Conservation (phyloP, 2,329 filamentous ascomycete genomes). For the Talaromyces atroroseus region DNA sequence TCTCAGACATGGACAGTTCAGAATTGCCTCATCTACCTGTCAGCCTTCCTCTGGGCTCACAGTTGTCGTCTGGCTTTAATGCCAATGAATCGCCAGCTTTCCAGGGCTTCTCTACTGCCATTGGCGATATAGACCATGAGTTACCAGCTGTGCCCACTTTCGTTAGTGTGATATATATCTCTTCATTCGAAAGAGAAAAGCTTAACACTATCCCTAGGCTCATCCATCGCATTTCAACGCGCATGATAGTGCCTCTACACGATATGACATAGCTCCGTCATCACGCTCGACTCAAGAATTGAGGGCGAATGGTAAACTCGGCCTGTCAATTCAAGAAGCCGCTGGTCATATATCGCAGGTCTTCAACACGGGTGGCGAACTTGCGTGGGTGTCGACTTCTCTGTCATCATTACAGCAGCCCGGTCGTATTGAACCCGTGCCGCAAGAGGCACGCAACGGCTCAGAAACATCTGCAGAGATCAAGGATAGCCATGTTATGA, state of each 20-base stretch:
- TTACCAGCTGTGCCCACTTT: constrained; percentile 4
- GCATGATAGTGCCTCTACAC: constrained; percentile 10
- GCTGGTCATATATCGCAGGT: constrained; percentile 12
- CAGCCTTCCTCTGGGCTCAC: constrained; percentile 18
- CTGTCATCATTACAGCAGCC: constrained; percentile 15
- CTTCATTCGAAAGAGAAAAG: not conserved
- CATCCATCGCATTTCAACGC: constrained; percentile 5
- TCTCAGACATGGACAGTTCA: constrained; percentile 23
- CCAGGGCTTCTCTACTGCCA: constrained; percentile 21
- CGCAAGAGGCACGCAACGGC: constrained; percentile 18
- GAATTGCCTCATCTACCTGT: constrained; percentile 18
- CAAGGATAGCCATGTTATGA: constrained; percentile 24
- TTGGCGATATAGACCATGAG: constrained; percentile 21
- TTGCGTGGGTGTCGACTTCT: constrained; percentile 19
- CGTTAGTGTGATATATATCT: constrained; percentile 1
- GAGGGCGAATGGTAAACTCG: not conserved
- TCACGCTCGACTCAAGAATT: constrained; percentile 1
- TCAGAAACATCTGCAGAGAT: constrained; percentile 18
- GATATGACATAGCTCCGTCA: constrained; percentile 7
- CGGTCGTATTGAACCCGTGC: not conserved
- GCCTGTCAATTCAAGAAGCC: not conserved
- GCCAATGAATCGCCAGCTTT: constrained; percentile 24
- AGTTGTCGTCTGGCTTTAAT: constrained; percentile 20
- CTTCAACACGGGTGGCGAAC: constrained; percentile 10
- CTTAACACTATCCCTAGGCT: not conserved